Percentiles rank a stretch among this genome's conserved stretches.
phyloP scores from a whole-genome alignment of 2,329 filamentous ascomycete species.

The Aspergillus vadensis region DNA sequence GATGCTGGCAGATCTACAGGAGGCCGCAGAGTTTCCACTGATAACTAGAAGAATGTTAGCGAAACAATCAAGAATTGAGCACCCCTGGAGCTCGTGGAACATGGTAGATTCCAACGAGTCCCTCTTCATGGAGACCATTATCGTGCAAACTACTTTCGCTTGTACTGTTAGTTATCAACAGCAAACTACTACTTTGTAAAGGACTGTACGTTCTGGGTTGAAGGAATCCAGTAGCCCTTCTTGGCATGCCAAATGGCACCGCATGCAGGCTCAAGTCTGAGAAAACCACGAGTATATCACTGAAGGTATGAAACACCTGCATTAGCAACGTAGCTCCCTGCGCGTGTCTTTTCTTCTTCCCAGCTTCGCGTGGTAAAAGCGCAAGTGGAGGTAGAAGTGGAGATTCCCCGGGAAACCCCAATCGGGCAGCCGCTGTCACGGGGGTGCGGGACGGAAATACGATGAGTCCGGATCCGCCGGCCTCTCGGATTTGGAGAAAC shows the following conservation, averaged over 20 bases:
- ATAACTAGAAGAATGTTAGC: slow-evolving; percentile 3
- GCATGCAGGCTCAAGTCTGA: neutral
- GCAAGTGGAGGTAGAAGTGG: too few species aligned
- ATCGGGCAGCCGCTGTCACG: neutral
- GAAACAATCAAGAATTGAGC: neutral
- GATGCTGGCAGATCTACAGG: neutral
- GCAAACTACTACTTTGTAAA: neutral
- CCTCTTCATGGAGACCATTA: neutral
- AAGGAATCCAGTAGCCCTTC: neutral
- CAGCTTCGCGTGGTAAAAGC: too few species aligned
- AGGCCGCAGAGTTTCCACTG: neutral
- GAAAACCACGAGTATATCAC: neutral
- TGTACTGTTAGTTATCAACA: too few species aligned
- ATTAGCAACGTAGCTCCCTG: neutral
- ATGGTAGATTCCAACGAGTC: neutral
- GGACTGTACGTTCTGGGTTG: neutral
- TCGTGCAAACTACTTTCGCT: neutral
- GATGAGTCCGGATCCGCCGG: neutral
- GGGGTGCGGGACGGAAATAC: neutral
- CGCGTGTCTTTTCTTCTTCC: neutral
- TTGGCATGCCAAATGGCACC: neutral
- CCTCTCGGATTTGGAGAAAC: too few species aligned
- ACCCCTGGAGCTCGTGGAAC: neutral
- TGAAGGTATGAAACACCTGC: neutral
- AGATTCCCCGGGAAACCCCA: neutral